Percentiles rank a stretch among this genome's conserved stretches.
phyloP scores from a whole-genome alignment of 2,329 filamentous ascomycete species.

The Fusarium palustre region DNA sequence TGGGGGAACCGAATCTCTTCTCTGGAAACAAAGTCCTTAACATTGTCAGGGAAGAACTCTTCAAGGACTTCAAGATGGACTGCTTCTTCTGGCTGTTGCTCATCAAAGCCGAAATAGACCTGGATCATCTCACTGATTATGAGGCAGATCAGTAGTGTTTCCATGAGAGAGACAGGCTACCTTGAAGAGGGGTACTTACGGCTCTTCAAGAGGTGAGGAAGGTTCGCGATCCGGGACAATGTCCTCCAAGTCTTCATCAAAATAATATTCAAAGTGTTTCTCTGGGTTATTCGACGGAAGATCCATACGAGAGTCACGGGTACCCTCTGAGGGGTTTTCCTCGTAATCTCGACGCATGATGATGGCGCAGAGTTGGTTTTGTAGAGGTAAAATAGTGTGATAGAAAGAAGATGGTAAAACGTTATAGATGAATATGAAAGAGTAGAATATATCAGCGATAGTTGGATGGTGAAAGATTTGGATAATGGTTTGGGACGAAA shows the following conservation, averaged over 20 bases:
- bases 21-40: neutral
- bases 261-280: neutral
- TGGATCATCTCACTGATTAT: neutral
- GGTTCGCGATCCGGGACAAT: neutral
- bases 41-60: neutral
- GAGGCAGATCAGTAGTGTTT: neutral
- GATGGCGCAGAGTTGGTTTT: neutral
- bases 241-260: neutral
- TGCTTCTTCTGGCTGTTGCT: neutral
- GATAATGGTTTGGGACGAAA: neutral
- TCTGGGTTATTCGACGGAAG: neutral
- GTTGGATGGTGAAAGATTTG: neutral
- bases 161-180: neutral
- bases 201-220: neutral
- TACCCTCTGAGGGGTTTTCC: neutral
- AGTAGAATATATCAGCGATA: no score
- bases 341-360: neutral
- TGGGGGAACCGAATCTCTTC: neutral
- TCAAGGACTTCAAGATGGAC: neutral
- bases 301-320: neutral
- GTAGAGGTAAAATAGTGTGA: neutral
- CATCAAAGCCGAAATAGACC: neutral
- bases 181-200: neutral
- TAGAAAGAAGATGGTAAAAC: neutral
- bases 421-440: neutral